phyloP scores from a whole-genome alignment of 495 filamentous ascomycete genomes.

The Neurospora sp. region DNA sequence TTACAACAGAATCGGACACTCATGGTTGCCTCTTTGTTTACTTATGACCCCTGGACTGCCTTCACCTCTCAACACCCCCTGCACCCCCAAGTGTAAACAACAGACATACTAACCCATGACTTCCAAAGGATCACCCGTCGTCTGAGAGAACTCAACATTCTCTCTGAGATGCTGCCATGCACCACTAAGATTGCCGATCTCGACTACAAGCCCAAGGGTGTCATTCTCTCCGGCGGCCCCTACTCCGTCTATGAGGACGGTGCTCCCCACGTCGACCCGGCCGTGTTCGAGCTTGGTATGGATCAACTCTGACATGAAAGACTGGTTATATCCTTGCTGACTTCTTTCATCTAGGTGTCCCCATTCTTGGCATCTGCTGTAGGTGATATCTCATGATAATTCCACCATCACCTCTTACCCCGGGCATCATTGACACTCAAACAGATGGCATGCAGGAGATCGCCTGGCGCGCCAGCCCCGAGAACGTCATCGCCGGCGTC shows the following conservation, averaged over 20 bases:
- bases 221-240: constrained; percentile 59
- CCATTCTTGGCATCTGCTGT: constrained; percentile 60
- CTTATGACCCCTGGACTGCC: not conserved
- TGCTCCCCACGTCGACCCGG: constrained; percentile 52
- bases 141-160: constrained; percentile 73
- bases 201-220: constrained; percentile 69
- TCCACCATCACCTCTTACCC: too few species aligned
- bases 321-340: not conserved
- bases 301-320: constrained; percentile 31
- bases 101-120: not conserved
- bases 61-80: not conserved
- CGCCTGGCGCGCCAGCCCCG: constrained; percentile 58
- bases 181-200: constrained; percentile 77
- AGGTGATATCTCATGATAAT: constrained; percentile 11
- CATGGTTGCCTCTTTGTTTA: not conserved
- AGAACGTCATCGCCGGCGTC: constrained; percentile 63
- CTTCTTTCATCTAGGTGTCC: constrained; percentile 13
- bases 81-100: not conserved
- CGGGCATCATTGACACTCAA: not conserved
- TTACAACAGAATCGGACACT: not conserved
- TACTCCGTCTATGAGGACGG: constrained; percentile 24
- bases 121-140: constrained; percentile 50
- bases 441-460: constrained; percentile 49
- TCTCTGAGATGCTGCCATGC: constrained; percentile 87
- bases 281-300: constrained; percentile 66